A percentile compares a stretch with the other conserved stretches of the same genome.
Evolutionary conservation across 441 rosid species (phyloP).

Genomic region (Biscutella laevigata): DNA sequence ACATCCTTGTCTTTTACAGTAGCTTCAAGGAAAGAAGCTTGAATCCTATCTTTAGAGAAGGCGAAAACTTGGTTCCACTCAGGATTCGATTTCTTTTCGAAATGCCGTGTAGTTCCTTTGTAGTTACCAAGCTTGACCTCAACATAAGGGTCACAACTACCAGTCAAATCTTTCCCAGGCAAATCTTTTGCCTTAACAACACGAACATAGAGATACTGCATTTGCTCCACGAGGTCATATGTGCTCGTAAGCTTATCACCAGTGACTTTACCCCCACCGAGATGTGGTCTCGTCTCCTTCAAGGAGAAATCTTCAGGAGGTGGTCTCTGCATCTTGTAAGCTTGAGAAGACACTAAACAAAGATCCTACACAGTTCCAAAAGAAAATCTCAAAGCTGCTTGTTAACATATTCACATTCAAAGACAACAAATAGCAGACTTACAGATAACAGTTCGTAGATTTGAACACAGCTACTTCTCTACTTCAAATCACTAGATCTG

Average conservation of each 20-base stretch:
- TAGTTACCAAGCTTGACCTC: slow-evolving; percentile 93
- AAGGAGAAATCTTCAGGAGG: slow-evolving; percentile 70
- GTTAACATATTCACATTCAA: slow-evolving; percentile 17
- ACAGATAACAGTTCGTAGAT: slow-evolving; percentile 1
- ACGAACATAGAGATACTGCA: slow-evolving; percentile 90
- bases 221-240: slow-evolving; percentile 94
- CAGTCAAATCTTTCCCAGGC: slow-evolving; percentile 72
- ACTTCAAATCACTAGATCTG: slow-evolving; percentile 49
- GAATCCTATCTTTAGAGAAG: slow-evolving; percentile 83
- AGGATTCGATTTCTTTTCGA: slow-evolving; percentile 78
- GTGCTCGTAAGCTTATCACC: slow-evolving; percentile 90
- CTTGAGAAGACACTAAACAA: slow-evolving; percentile 8
- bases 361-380: slow-evolving; percentile 13
- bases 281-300: slow-evolving; percentile 88
- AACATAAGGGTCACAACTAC: slow-evolving; percentile 86
- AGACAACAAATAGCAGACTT: slow-evolving; percentile 8
- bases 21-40: slow-evolving; percentile 75
- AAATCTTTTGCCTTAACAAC: slow-evolving; percentile 91
- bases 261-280: slow-evolving; percentile 76
- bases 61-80: slow-evolving; percentile 98
- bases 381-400: too few relatives aligned
- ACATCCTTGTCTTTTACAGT: slow-evolving; percentile 80
- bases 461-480: slow-evolving; percentile 4
- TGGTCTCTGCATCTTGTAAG: slow-evolving; percentile 69
- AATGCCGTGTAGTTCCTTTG: slow-evolving; percentile 74